Evolutionary conservation across 176 grass and related monocot species (phyloP).

Genomic region (Pharus latifolius): DNA sequence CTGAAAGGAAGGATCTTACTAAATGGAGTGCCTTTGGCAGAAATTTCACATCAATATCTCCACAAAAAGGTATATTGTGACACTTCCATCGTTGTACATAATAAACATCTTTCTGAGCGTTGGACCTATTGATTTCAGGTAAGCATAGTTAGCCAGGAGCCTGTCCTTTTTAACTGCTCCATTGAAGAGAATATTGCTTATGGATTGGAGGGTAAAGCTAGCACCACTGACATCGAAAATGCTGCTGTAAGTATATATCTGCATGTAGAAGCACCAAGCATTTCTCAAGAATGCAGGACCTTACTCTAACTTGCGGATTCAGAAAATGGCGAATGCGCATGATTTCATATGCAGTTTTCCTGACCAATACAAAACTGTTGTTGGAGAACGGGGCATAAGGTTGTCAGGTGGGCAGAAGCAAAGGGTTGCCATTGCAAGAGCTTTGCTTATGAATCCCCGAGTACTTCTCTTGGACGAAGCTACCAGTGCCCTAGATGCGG

Average conservation of each 20-base stretch:
- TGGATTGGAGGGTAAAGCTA: constrained; percentile 54
- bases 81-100: too few species aligned
- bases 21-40: constrained; percentile 67
- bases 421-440: constrained; percentile 93
- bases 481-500: constrained; percentile 93
- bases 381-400: constrained; percentile 85
- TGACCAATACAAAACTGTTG: constrained; percentile 74
- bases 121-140: constrained; percentile 49
- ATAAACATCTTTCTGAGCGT: neutral
- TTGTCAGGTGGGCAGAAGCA: constrained; percentile 95
- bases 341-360: constrained; percentile 82
- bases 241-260: constrained; percentile 72
- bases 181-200: constrained; percentile 98
- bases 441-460: constrained; percentile 93
- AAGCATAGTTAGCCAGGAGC: constrained; percentile 99
- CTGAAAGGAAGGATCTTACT: constrained; percentile 79
- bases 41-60: constrained; percentile 81
- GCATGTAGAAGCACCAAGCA: neutral
- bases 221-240: constrained; percentile 57
- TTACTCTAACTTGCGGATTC: neutral
- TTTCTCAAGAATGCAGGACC: neutral
- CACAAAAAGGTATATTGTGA: constrained; percentile 64
- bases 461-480: constrained; percentile 96
- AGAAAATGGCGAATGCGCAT: constrained; percentile 99
- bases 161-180: constrained; percentile 86